Evolutionary conservation across 108 stramenopile species (phyloP).

Genomic region (Nannochloropsis oceanica): DNA sequence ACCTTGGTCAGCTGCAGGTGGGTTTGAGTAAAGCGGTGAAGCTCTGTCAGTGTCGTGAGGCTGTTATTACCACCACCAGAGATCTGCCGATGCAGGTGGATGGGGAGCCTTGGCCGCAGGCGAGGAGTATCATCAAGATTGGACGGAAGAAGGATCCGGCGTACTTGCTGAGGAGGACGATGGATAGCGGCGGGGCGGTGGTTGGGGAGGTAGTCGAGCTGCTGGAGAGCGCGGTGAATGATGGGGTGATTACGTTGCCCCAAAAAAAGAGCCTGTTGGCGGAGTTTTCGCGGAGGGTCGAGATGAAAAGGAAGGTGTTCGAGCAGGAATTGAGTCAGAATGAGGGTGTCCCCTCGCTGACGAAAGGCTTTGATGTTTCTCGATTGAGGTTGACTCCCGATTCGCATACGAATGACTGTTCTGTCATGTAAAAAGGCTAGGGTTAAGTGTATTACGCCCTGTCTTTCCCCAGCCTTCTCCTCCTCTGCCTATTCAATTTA

Average conservation of each 20-base stretch:
- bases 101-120: slow-evolving; percentile 36
- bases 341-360: not conserved
- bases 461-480: no score
- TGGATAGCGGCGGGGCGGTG: not conserved
- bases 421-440: not conserved
- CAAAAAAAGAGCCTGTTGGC: not conserved
- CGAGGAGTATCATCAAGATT: slow-evolving; percentile 21
- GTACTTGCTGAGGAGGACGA: not conserved
- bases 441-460: no score
- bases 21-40: slow-evolving; percentile 1
- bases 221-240: not conserved
- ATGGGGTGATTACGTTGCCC: not conserved
- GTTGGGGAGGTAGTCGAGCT: not conserved
- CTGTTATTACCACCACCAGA: slow-evolving; percentile 1
- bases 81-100: slow-evolving; percentile 33
- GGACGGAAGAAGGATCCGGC: slow-evolving; percentile 4
- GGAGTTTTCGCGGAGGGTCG: not conserved
- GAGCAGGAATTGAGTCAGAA: not conserved
- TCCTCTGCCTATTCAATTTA: no score
- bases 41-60: slow-evolving; percentile 17
- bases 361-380: not conserved
- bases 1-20: slow-evolving; percentile 30
- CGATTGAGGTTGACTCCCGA: not conserved
- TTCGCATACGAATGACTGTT: not conserved
- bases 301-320: not conserved